Conservation (phyloP, 257 asterid genomes). For the Salvia rosmarinus region DNA sequence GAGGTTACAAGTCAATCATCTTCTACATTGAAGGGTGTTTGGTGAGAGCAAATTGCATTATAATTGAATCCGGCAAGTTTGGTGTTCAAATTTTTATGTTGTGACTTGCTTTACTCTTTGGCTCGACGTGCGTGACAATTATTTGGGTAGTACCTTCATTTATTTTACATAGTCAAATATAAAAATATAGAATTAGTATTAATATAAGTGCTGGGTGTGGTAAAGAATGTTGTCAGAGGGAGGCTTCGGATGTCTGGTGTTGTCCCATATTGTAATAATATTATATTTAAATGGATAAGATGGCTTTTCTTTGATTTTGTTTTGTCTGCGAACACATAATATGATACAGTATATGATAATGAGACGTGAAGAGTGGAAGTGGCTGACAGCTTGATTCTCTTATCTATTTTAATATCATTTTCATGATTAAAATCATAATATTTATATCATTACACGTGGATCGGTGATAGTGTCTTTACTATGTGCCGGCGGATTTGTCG, state of each 20-base stretch:
- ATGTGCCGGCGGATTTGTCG: slow-evolving; percentile 33
- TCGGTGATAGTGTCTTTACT: background rate
- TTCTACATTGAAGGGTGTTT: background rate
- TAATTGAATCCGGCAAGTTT: background rate
- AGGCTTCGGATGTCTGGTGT: slow-evolving; percentile 22
- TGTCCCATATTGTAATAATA: background rate
- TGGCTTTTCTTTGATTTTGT: slow-evolving; percentile 11
- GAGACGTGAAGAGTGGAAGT: slow-evolving; percentile 18
- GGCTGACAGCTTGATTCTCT: slow-evolving; percentile 32
- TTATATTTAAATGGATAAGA: slow-evolving; percentile 18
- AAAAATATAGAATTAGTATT: too few relatives aligned
- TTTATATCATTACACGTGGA: background rate
- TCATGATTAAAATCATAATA: background rate
- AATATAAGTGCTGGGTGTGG: background rate
- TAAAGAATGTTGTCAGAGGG: slow-evolving; percentile 35
- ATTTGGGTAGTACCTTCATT: too few relatives aligned
- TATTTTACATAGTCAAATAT: too few relatives aligned
- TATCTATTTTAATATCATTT: background rate
- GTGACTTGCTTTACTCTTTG: background rate
- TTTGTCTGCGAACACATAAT: background rate
- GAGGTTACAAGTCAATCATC: background rate
- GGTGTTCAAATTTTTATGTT: background rate
- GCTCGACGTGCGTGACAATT: too few relatives aligned
- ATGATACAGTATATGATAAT: too few relatives aligned
- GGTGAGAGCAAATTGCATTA: slow-evolving; percentile 2